Evolutionary conservation across 2,329 filamentous ascomycete genomes (phyloP).

Genomic region (Epichloe bromicola): DNA sequence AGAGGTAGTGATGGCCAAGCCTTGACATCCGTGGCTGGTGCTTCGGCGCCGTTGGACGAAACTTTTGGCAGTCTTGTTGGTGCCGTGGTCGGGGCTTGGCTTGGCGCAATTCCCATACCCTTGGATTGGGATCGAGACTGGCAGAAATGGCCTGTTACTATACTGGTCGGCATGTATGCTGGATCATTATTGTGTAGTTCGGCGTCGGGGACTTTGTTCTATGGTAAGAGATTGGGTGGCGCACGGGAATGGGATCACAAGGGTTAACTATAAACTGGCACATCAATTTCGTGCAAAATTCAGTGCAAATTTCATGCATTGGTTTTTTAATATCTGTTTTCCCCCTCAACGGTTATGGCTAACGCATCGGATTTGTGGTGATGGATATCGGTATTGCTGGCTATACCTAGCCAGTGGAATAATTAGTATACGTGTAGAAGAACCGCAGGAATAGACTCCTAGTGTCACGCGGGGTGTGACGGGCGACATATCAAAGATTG

Average conservation of each 20-base stretch:
- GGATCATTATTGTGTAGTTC: conserved; percentile 63
- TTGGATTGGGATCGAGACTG: conserved; percentile 98
- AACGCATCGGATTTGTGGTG: too few species aligned
- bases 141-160: conserved; percentile 95
- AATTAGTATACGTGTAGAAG: too few species aligned
- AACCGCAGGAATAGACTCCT: too few species aligned
- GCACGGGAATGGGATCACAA: conserved; percentile 11
- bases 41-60: conserved; percentile 64
- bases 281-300: not conserved
- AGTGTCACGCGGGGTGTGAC: too few species aligned
- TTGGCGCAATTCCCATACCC: conserved; percentile 89
- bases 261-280: conserved; percentile 11
- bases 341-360: too few species aligned
- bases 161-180: conserved; percentile 68
- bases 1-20: conserved; percentile 62
- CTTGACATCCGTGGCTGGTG: conserved; percentile 59
- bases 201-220: conserved; percentile 38
- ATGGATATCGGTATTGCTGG: too few species aligned
- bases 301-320: too few species aligned
- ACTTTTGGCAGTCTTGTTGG: conserved; percentile 75
- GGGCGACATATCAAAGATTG: too few species aligned
- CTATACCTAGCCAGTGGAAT: too few species aligned
- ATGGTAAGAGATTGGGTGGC: conserved; percentile 29
- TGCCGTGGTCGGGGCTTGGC: conserved; percentile 69
- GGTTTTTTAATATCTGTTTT: too few species aligned